Evolutionary conservation across 2,329 filamentous ascomycete species (phyloP), one percentile per base, ranked within the genome.

Genomic region (Colletotrichum plurivorum): DNA sequence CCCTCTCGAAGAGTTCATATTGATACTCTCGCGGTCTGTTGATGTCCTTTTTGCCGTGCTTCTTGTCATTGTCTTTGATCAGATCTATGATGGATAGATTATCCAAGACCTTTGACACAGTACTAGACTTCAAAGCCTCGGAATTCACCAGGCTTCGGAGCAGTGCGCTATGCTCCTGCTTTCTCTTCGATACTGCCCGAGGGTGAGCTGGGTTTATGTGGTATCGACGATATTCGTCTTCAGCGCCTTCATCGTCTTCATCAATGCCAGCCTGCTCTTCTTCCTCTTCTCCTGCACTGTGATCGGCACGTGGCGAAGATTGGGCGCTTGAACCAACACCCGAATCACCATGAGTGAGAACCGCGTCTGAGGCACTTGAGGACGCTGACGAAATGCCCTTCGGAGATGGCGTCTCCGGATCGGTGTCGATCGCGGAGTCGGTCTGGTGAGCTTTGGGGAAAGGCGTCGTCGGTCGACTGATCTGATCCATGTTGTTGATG

Each of bases 1-100:
- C 95, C 71, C 89, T 89, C 78, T 98, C 94, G 75, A 96, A 98
- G 0, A 99, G 86, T 77, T 98, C 95, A 13, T 93, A 83, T 78
- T 99, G 96, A 76, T 98, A 99, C 75, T 97, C 94, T 56, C 95
- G 88, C 0, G 95, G 94, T 61, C 90, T 92, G 12, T 90, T 87
- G 68, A 96, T 94, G 61, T 94, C 93, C 43, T 81, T 83, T 22
- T 77, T 80, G 45, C 82, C 81, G 56, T 77, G 79, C 13, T 80
- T 76, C 48, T 43, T 15, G 6, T 43, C 41, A 13, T 43, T 43
- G 41, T n/a, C 41, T 43, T 73, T 75, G 13, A 82, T 73, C 18
- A 84, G 73, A 13, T 75, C 72, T 5, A 76, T 73, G 10, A 76
- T 73, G 2, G 80, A 80, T 62, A 77, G 77, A 49, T 76, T 73